Conservation (phyloP, 352 stramenopile species). For the Phytophthora rubi region DNA sequence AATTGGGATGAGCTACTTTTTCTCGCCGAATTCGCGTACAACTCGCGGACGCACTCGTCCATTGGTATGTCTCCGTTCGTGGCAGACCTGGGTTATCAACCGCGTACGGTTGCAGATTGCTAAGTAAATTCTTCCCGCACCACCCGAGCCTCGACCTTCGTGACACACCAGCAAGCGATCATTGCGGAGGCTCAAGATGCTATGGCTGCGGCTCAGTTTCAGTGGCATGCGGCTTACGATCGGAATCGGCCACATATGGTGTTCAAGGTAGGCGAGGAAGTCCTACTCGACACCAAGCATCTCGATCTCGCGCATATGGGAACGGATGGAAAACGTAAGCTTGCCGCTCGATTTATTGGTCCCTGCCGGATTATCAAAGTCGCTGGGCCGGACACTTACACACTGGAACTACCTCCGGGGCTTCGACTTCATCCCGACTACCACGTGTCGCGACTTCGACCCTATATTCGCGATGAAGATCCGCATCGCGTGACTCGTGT, state of each 20-base stretch:
- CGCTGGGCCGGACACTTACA: neutral
- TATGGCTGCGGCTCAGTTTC: slow-evolving; percentile 2
- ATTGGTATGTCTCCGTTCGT: neutral
- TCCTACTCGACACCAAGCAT: neutral
- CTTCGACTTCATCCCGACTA: slow-evolving; percentile 3
- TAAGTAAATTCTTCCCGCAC: neutral
- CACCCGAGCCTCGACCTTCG: neutral
- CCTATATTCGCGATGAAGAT: neutral
- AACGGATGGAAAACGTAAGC: slow-evolving; percentile 4
- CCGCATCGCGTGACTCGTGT: neutral
- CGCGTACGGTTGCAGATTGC: neutral
- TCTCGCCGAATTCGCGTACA: neutral
- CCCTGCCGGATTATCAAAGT: neutral
- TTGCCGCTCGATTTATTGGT: slow-evolving; percentile 6
- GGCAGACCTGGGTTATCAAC: neutral
- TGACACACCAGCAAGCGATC: slow-evolving; percentile 1
- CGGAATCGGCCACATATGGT: neutral
- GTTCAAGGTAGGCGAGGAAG: neutral
- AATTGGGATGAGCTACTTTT: too few relatives aligned
- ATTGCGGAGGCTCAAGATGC: slow-evolving; percentile 1
- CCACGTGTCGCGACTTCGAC: slow-evolving; percentile 1
- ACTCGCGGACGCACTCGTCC: neutral
- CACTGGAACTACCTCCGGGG: neutral
- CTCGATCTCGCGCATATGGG: slow-evolving; percentile 4
- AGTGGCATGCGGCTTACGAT: neutral